These are phyloP conservation scores for Austroboletus festivus DNA, from an alignment of 768 basidiomycete species.

Conservation along the genomic window DNA sequence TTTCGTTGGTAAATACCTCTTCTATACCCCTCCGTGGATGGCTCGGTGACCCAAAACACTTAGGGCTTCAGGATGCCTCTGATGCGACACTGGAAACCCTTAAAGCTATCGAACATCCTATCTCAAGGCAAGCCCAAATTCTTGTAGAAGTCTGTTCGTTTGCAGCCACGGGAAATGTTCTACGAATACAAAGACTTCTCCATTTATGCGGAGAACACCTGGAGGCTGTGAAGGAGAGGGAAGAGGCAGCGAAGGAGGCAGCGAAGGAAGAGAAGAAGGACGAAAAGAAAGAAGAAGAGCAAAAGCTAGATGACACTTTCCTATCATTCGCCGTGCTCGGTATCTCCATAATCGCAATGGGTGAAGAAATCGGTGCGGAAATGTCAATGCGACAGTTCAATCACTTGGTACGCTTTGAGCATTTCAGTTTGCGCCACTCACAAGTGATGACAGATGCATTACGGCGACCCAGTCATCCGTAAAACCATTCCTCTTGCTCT, in stretches of 20 bases:
- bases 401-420: conserved; percentile 66
- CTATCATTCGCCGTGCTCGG: conserved; percentile 93
- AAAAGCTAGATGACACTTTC: conserved; percentile 68
- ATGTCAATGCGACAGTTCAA: conserved; percentile 98
- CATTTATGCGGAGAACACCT: conserved; percentile 94
- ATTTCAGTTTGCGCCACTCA: background rate
- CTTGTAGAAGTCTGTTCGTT: conserved; percentile 92
- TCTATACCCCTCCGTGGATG: background rate
- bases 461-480: conserved; percentile 90
- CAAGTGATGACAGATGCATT: conserved; percentile 81
- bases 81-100: conserved; percentile 93
- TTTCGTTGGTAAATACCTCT: conserved; percentile 68
- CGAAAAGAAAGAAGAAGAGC: conserved; percentile 57
- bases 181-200: conserved; percentile 88
- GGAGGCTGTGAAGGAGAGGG: conserved; percentile 42
- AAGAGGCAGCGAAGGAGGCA: conserved; percentile 35
- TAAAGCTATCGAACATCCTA: conserved; percentile 89
- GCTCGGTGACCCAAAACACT: conserved; percentile 6
- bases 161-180: conserved; percentile 92
- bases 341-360: conserved; percentile 94
- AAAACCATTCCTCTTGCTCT: conserved; percentile 93
- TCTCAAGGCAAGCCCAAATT: conserved; percentile 87
- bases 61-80: conserved; percentile 88
- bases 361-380: conserved; percentile 95
- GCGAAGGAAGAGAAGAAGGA: conserved; percentile 55